Base-by-base conservation (phyloP, 352 stramenopile species). In the Globisporangium paroecandrum region DNA sequence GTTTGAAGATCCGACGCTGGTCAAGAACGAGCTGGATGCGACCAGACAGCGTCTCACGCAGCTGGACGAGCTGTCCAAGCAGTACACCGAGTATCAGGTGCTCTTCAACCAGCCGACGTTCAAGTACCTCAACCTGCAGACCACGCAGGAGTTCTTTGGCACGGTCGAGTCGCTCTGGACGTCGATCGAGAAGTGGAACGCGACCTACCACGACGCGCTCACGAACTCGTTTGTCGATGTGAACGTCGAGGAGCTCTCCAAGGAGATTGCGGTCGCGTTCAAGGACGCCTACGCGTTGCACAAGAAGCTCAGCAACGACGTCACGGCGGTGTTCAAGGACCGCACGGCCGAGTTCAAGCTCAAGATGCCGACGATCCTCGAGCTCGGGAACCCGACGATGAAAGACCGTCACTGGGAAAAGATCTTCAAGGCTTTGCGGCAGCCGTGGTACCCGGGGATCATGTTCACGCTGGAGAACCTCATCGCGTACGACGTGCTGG, bases 321-420 rank as follows among this genome's bases (percentile, higher is more conserved):
- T 97, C 2, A 97, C 90, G 5, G 81, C 85, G 5, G 74, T 94
- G 15, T 77, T 97, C 12, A 97, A 97, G 63, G 87, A 97, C 57
- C 81, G 89, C 12, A 95, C 90, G 0, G 82, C 84, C 1, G 90
- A 97, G 34, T 97, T 98, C 69, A 97, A 97, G 72, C 63, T 90
- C 20, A 94, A 95, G 61, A 87, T 98, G 29, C 92, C 95, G 7
- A 92, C 93, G 2, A 89, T 98, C 49, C 74, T 97, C 12, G 93
- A 98, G 57, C 79, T 98, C 13, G 89, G 95, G 5, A 98, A 97
- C 56, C 85, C 89, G 0, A 75, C 81, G 7, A 95, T 98, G 75
- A 97, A 98, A 76, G 92, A 97, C 55, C 89, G 95, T 1, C 95
- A 98, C 75, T 98, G 95, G 95, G 88, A 97, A 62, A 91, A 95